Percentiles rank a stretch among this genome's conserved stretches.
Evolutionary conservation across 176 grass and related monocot species (phyloP).

Genomic region (Aegilops tauschii): DNA sequence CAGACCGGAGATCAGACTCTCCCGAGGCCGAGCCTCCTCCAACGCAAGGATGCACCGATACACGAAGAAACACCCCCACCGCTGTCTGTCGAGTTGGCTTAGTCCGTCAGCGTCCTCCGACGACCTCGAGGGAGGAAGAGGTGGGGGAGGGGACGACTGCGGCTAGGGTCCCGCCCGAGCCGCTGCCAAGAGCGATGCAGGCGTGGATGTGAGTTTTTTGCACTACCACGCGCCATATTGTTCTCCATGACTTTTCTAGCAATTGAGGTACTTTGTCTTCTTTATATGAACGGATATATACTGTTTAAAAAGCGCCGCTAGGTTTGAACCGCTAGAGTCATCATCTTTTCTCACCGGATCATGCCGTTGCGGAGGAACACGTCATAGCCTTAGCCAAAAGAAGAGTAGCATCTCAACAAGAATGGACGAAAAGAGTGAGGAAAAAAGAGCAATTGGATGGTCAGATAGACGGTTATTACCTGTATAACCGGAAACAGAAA

Average conservation of each 20-base stretch:
- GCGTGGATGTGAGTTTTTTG: too few species aligned
- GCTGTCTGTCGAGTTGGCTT: too few species aligned
- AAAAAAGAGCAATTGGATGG: background rate
- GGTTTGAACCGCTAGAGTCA: background rate
- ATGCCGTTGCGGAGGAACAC: background rate
- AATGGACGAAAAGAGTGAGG: background rate
- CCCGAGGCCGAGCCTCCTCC: too few species aligned
- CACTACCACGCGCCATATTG: too few species aligned
- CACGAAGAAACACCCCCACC: too few species aligned
- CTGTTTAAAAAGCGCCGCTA: background rate
- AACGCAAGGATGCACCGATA: too few species aligned
- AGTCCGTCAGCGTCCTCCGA: too few species aligned
- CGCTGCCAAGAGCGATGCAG: too few species aligned
- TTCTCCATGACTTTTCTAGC: background rate
- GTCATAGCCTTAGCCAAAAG: background rate
- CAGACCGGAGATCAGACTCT: too few species aligned
- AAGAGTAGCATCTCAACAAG: background rate
- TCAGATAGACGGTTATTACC: background rate
- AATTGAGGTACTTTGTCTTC: background rate
- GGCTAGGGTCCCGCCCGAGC: too few species aligned
- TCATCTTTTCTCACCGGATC: background rate
- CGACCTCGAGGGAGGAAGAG: too few species aligned
- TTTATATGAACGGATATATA: background rate
- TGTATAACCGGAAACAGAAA: background rate
- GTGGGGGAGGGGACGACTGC: too few species aligned